Conservation (phyloP, 345 rosid genomes). For the Barbarea vulgaris region DNA sequence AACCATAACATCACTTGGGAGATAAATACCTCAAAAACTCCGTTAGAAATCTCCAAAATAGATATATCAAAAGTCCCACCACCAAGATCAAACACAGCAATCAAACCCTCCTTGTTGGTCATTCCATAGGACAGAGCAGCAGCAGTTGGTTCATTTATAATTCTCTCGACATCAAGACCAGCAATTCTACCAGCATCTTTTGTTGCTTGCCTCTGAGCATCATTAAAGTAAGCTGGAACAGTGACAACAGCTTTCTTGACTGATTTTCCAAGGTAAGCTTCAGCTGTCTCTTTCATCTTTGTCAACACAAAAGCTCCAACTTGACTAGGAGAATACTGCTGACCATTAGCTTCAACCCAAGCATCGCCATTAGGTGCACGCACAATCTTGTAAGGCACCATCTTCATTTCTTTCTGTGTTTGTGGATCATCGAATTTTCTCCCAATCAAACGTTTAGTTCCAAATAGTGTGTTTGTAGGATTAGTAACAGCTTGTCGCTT, state of each 20-base stretch:
- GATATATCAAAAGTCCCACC: constrained; percentile 93
- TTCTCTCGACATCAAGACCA: constrained; percentile 86
- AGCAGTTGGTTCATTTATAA: constrained; percentile 92
- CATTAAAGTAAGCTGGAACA: constrained; percentile 93
- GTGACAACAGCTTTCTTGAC: constrained; percentile 79
- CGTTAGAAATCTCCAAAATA: constrained; percentile 85
- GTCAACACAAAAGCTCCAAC: constrained; percentile 80
- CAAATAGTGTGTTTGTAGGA: constrained; percentile 75
- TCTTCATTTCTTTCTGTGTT: constrained; percentile 80
- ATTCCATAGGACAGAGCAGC: constrained; percentile 94
- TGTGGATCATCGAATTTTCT: constrained; percentile 77
- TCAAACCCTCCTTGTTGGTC: constrained; percentile 91
- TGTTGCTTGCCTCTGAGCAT: constrained; percentile 96
- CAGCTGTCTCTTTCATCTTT: constrained; percentile 94
- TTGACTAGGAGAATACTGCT: constrained; percentile 88
- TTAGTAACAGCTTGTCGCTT: constrained; percentile 93
- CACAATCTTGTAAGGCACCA: constrained; percentile 90
- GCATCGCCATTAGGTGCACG: constrained; percentile 94
- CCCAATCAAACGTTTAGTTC: constrained; percentile 85
- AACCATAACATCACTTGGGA: not conserved
- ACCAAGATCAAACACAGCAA: constrained; percentile 94
- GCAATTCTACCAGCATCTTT: constrained; percentile 96
- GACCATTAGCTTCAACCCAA: constrained; percentile 86
- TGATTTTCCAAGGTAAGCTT: constrained; percentile 74
- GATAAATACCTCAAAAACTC: constrained; percentile 75